Percentiles rank a stretch among this genome's conserved stretches.
phyloP scores from a whole-genome alignment of 2,329 filamentous ascomycete genomes.

The Aureobasidium namibiae region DNA sequence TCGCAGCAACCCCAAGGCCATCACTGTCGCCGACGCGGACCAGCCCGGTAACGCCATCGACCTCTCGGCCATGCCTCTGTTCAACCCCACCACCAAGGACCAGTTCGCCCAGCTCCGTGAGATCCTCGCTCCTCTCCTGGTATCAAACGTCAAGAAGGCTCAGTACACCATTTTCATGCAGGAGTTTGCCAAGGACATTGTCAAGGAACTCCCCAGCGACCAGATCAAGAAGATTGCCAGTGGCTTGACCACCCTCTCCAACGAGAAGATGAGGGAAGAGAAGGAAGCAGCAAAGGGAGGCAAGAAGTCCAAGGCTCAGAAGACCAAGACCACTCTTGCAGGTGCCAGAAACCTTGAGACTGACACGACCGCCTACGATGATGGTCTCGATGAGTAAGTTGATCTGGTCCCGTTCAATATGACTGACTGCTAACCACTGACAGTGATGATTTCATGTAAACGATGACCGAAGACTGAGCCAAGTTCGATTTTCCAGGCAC shows the following conservation, averaged over 20 bases:
- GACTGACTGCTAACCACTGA: conserved; percentile 14
- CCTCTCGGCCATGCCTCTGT: conserved; percentile 68
- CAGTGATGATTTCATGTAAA: conserved; percentile 68
- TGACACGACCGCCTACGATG: conserved; percentile 73
- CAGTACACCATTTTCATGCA: conserved; percentile 86
- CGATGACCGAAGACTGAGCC: neutral
- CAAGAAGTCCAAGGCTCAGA: conserved; percentile 95
- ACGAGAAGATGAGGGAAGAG: conserved; percentile 99
- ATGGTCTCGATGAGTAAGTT: conserved; percentile 74
- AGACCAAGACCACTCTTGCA: conserved; percentile 82
- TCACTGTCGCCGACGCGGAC: conserved; percentile 59
- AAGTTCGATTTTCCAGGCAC: neutral
- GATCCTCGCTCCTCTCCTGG: conserved; percentile 70
- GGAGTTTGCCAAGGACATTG: conserved; percentile 80
- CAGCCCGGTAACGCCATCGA: conserved; percentile 77
- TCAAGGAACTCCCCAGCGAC: conserved; percentile 78
- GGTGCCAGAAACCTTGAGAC: conserved; percentile 53
- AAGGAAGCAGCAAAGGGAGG: conserved; percentile 86
- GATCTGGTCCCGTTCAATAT: neutral
- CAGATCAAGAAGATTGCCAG: conserved; percentile 96
- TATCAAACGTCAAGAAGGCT: conserved; percentile 70
- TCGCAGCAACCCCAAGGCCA: conserved; percentile 55
- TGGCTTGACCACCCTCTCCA: conserved; percentile 77
- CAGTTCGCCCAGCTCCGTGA: conserved; percentile 77
- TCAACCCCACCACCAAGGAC: conserved; percentile 79